These are phyloP conservation scores for Lojkania enalia DNA, from an alignment of 2,329 filamentous ascomycete species.

Conservation along the genomic window DNA sequence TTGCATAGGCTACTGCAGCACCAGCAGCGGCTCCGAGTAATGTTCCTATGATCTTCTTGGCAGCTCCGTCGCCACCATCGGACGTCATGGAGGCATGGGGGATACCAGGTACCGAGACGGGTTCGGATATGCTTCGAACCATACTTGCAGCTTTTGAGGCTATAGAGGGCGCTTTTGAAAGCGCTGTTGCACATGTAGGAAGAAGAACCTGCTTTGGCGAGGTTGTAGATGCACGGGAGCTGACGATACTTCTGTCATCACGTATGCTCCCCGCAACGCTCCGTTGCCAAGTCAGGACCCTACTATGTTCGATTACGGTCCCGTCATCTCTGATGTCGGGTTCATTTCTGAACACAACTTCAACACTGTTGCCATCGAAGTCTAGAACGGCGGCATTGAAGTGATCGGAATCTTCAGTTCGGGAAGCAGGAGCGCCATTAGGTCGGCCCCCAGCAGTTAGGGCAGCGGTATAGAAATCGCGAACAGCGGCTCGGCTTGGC, in stretches of 20 bases:
- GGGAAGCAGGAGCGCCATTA: slow-evolving; percentile 59
- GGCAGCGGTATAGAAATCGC: slow-evolving; percentile 71
- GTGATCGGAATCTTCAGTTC: slow-evolving; percentile 59
- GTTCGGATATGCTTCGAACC: slow-evolving; percentile 39
- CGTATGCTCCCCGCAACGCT: slow-evolving; percentile 36
- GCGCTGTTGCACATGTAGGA: slow-evolving; percentile 21
- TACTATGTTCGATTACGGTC: slow-evolving; percentile 47
- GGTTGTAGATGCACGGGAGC: slow-evolving; percentile 27
- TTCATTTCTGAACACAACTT: slow-evolving; percentile 66
- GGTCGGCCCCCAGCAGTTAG: slow-evolving; percentile 66
- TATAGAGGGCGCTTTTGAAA: slow-evolving; percentile 29
- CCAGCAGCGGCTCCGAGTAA: slow-evolving; percentile 79
- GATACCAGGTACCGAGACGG: slow-evolving; percentile 29
- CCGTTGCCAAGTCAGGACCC: slow-evolving; percentile 49
- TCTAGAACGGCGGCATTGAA: slow-evolving; percentile 70
- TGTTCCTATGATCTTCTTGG: slow-evolving; percentile 71
- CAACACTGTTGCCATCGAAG: slow-evolving; percentile 81
- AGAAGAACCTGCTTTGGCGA: slow-evolving; percentile 26
- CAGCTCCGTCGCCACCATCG: slow-evolving; percentile 51
- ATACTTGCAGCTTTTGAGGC: slow-evolving; percentile 29
- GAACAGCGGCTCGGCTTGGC: slow-evolving; percentile 65
- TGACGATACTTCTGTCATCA: slow-evolving; percentile 38
- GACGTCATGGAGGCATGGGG: slow-evolving; percentile 14
- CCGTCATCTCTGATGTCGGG: slow-evolving; percentile 44
- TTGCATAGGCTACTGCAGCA: slow-evolving; percentile 74